These are phyloP conservation scores for Cladosporium sp. DNA, from an alignment of 2,329 filamentous ascomycete genomes.

Conservation along the genomic window DNA sequence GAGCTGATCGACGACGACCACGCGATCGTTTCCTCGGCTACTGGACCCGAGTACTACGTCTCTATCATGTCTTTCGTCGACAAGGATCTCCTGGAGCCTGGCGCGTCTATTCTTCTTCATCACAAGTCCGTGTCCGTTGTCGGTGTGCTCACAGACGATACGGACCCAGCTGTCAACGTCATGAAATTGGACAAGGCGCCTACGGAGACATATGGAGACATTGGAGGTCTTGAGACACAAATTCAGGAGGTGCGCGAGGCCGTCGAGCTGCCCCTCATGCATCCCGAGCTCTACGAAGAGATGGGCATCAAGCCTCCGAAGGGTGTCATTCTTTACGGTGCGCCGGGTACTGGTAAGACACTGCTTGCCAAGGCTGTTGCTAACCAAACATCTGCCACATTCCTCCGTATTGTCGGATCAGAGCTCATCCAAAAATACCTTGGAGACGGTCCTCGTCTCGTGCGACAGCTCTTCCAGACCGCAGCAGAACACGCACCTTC, in stretches of 20 bases:
- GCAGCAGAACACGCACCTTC: constrained; percentile 94
- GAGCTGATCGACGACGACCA: constrained; percentile 99
- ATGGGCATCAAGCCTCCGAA: constrained; percentile 99
- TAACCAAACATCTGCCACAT: constrained; percentile 98
- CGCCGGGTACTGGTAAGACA: constrained; percentile 95
- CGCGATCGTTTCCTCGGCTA: constrained; percentile 95
- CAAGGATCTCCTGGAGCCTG: constrained; percentile 95
- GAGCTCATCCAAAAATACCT: constrained; percentile 99
- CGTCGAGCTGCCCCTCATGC: constrained; percentile 89
- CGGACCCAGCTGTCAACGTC: constrained; percentile 91
- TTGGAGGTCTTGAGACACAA: constrained; percentile 90
- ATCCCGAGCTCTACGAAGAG: constrained; percentile 97
- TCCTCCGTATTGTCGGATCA: constrained; percentile 93
- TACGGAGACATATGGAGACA: constrained; percentile 97
- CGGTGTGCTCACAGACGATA: constrained; percentile 92
- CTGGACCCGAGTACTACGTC: constrained; percentile 97
- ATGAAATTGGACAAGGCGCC: constrained; percentile 99
- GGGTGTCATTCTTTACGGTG: constrained; percentile 98
- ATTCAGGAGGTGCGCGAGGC: constrained; percentile 98
- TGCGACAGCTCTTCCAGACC: constrained; percentile 94
- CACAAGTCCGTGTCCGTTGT: constrained; percentile 98
- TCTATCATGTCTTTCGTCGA: constrained; percentile 99
- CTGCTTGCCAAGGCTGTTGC: constrained; percentile 94
- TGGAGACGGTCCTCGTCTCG: constrained; percentile 89
- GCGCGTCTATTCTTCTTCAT: constrained; percentile 90